Base-by-base conservation (phyloP, 352 stramenopile species). In the Phytophthora nicotianae region DNA sequence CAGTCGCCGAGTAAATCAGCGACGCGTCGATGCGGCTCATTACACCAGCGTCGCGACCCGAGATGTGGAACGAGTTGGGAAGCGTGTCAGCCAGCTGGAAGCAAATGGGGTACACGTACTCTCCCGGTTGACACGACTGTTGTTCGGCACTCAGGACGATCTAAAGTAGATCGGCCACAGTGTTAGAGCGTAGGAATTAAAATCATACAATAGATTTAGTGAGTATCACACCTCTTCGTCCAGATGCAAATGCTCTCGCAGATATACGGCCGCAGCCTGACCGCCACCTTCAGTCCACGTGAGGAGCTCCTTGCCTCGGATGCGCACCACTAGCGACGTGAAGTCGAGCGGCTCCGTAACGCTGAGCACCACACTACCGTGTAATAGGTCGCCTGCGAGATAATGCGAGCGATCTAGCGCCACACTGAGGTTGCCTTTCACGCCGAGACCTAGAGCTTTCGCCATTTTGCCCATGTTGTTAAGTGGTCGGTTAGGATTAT, bases 91-190 rank as follows among this genome's bases (percentile, higher is more conserved):
- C 59, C 14, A 93, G 57, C 9, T 69, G 67, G 53, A 86, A 89
- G 42, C 59, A 65, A 63, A 93, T 86, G 3, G 79, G 75, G 47
- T 84, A 93, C 40, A 88, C 74, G 64, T 93, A 93, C 62, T 91
- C 75, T 14, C 84, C 84, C 2, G 79, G 75, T 19, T 77, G 61
- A n/a, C 75, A 85, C 9, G 73, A 70, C 42, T 85, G 74, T 8
- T 80, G 76, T 10, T 85, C 52, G 3, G 74, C 51, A 8, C 54
- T 81, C 1, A 77, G 58, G 11, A 88, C 58, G 43, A 89, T 71
- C 71, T 87, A n/a, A 21, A 23, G 35, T 41, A 19, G 33, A 33
- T 8, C 13, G 50, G 13, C 5, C 47, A 17, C 19, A 40, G 40
- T 2, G 26, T 27, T 21, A 61, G 17, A 43, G n/a, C 16, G 16